Conservation (phyloP, 2,329 filamentous ascomycete species). For the Aspergillus brunneoviolaceus region DNA sequence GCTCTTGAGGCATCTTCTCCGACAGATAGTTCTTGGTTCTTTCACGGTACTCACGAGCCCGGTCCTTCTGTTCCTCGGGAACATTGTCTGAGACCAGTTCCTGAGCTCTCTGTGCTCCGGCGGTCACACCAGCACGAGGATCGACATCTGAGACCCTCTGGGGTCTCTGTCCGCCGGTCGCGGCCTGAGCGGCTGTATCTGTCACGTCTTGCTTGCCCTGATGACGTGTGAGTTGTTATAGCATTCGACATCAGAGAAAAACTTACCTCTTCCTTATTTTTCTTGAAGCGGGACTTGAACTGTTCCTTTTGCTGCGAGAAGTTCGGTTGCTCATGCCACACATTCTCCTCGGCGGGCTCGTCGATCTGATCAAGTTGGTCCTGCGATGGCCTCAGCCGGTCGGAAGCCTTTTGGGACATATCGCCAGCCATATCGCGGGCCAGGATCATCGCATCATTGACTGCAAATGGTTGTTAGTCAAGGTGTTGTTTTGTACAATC, state of each 20-base stretch:
- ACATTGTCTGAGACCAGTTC: slow-evolving; percentile 62
- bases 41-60: slow-evolving; percentile 37
- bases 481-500: neutral
- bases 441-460: slow-evolving; percentile 77
- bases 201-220: slow-evolving; percentile 52
- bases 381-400: slow-evolving; percentile 71
- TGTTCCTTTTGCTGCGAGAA: slow-evolving; percentile 67
- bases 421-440: slow-evolving; percentile 90
- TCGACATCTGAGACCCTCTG: slow-evolving; percentile 54
- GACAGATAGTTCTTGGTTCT: slow-evolving; percentile 71
- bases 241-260: neutral
- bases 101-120: slow-evolving; percentile 40
- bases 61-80: slow-evolving; percentile 57
- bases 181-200: slow-evolving; percentile 54
- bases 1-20: slow-evolving; percentile 86
- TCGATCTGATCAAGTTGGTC: slow-evolving; percentile 78
- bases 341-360: slow-evolving; percentile 81
- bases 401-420: slow-evolving; percentile 75
- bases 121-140: slow-evolving; percentile 46
- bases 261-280: slow-evolving; percentile 50
- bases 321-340: slow-evolving; percentile 86
- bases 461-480: slow-evolving; percentile 37
- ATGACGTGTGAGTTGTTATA: neutral
- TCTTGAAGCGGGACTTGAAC: slow-evolving; percentile 60
- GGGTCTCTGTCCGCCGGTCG: slow-evolving; percentile 49